Base-by-base conservation (phyloP, 176 grass and related monocot species). In the Microstegium vimineum region DNA sequence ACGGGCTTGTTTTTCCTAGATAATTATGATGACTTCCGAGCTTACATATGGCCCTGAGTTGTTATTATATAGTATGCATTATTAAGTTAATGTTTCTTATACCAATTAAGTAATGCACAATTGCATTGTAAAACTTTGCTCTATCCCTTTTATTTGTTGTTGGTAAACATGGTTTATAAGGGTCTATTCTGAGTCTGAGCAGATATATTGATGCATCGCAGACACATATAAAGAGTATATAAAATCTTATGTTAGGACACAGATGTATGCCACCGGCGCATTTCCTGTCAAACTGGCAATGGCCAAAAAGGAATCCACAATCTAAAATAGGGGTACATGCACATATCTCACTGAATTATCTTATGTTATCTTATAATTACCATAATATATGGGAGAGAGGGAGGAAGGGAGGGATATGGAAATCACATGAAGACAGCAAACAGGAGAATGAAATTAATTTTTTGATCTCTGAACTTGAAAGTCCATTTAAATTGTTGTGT, bases 391-490 rank as follows among this genome's bases (percentile, higher is more conserved):
- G n/a, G n/a, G n/a, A n/a, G n/a, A n/a, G n/a, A n/a, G n/a, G n/a
- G n/a, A n/a, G n/a, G n/a, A n/a, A n/a, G n/a, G n/a, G n/a, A n/a
- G n/a, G n/a, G n/a, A n/a, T 57, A 42, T 72, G 6, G 47, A 62
- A 71, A 61, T 66, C 42, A 65, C 42, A 65, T 51, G 71, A 75
- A 16, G n/a, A 71, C 36, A 37, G 47, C 15, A 52, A 75, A 57
- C 7, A 61, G 47, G 49, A 59, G 26, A 60, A 70, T 61, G 14
- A 15, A 4, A 16, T 5, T 36, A 71, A 71, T 36, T 33, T 17
- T 61, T 62, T 41, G 5, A 71, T 85, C 37, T 84, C 28, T 60
- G 5, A 62, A 52, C 25, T 20, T 78, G 20, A 27, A 77, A 76
- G 13, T 10, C 8, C 5, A 84, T 36, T 10, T 32, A 41, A 59